Conservation (phyloP, 257 asterid genomes). For the Ilex asprella region DNA sequence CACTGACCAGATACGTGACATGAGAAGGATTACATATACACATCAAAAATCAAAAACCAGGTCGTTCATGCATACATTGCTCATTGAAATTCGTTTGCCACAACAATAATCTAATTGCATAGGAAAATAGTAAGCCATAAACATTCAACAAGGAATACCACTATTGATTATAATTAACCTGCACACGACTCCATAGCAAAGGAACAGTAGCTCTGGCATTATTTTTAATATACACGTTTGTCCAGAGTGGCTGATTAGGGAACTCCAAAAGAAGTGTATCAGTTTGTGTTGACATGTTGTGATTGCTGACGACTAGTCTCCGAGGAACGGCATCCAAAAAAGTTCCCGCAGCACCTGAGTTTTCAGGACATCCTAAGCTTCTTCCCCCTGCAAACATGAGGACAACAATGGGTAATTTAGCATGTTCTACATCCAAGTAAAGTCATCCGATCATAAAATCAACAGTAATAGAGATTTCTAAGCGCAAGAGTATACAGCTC, state of each 20-base stretch:
- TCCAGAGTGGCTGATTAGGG: conserved; percentile 91
- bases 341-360: conserved; percentile 94
- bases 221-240: conserved; percentile 64
- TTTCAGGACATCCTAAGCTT: conserved; percentile 80
- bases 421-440: conserved; percentile 5
- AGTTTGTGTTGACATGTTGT: conserved; percentile 70
- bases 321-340: conserved; percentile 85
- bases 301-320: conserved; percentile 65
- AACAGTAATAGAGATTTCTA: neutral
- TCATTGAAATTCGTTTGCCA: neutral
- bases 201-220: conserved; percentile 78
- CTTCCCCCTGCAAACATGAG: conserved; percentile 57
- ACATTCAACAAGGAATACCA: neutral
- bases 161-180: conserved; percentile 44
- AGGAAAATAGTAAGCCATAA: neutral
- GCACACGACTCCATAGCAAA: conserved; percentile 82
- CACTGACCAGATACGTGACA: neutral
- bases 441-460: neutral
- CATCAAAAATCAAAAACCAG: neutral
- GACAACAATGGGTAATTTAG: conserved; percentile 12
- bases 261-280: conserved; percentile 73
- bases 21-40: neutral
- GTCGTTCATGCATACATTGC: neutral
- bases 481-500: neutral
- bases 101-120: neutral